These are phyloP conservation scores for Hura crepitans DNA, from an alignment of 441 rosid genomes.

Conservation along the genomic window DNA sequence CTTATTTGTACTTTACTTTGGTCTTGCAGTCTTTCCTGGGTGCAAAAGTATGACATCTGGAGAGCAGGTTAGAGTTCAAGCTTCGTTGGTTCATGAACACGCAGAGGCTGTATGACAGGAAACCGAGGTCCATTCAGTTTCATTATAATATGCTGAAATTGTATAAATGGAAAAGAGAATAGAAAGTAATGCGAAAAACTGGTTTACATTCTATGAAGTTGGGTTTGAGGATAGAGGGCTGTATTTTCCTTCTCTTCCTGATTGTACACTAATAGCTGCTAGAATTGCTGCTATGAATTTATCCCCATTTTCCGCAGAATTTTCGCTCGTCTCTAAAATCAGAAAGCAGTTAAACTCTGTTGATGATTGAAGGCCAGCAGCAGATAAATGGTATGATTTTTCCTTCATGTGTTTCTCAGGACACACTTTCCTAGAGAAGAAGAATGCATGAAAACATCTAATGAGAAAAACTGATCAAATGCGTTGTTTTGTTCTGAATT, in stretches of 20 bases:
- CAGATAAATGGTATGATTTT: not conserved
- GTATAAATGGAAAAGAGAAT: slow-evolving; percentile 36
- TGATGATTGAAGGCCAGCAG: slow-evolving; percentile 12
- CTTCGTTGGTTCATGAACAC: slow-evolving; percentile 17
- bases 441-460: no score
- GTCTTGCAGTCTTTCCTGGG: slow-evolving; percentile 52
- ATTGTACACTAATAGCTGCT: slow-evolving; percentile 34
- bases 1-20: not conserved
- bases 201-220: slow-evolving; percentile 23
- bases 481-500: not conserved
- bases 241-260: slow-evolving; percentile 21
- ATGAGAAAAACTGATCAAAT: no score
- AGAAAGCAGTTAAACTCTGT: slow-evolving; percentile 1
- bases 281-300: slow-evolving; percentile 27
- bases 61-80: slow-evolving; percentile 17
- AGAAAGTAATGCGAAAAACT: slow-evolving; percentile 28
- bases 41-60: slow-evolving; percentile 38
- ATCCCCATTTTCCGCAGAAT: slow-evolving; percentile 11
- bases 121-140: slow-evolving; percentile 28
- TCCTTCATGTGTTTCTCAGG: not conserved
- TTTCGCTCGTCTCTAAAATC: slow-evolving; percentile 17
- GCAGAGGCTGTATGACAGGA: slow-evolving; percentile 19
- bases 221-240: slow-evolving; percentile 32
- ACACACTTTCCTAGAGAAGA: not conserved
- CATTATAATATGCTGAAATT: slow-evolving; percentile 32